Evolutionary conservation across 139 green algal genomes (phyloP), one percentile per base, ranked within the genome.

Genomic region (Asterochloris erici): DNA sequence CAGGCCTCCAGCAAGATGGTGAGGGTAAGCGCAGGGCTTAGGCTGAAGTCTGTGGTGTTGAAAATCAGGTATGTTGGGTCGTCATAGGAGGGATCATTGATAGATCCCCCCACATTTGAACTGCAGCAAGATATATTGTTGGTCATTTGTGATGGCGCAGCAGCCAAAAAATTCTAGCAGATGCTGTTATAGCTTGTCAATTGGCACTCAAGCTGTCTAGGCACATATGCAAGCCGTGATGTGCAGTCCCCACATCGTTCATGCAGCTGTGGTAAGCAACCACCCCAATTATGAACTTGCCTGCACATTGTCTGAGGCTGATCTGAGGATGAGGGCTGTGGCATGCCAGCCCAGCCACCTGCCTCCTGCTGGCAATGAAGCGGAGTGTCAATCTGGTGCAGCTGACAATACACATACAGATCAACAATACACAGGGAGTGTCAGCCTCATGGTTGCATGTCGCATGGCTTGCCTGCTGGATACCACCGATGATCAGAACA

Each of bases 21-120:
- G 10, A 82, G 79, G 64, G 64, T 64, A 14, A 82, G 29, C 14
- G 64, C n/a, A 11, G 28, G 66, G 19, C 23, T 62, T 28, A 66
- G 64, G 79, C 66, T 82, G n/a, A 29, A 38, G 29, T 82, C 38
- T 23, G 16, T 21, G 26, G 79, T 13, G 64, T 76, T 69, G 19
- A 77, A n/a, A 23, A 82, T 76, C 12, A 17, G 28, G 66, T 76
- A 82, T 38, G 47, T 77, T 14, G 79, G 79, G 64, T 75, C 76
- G 64, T 76, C 68, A 29, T 82, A 76, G 79, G 19, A 12, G 14
- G 79, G 79, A 64, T 82, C 79, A 60, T 60, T 28, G 0, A 79
- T 60, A 24, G 74, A 79, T 13, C 74, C 74, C 19, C 74, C 74
- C 38, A 68, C n/a, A 29, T 79, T 79, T 9, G 74, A 47, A 47